Evolutionary conservation across 73 alveolate species (phyloP).

Genomic region (Tetrahymena malaccensis): DNA sequence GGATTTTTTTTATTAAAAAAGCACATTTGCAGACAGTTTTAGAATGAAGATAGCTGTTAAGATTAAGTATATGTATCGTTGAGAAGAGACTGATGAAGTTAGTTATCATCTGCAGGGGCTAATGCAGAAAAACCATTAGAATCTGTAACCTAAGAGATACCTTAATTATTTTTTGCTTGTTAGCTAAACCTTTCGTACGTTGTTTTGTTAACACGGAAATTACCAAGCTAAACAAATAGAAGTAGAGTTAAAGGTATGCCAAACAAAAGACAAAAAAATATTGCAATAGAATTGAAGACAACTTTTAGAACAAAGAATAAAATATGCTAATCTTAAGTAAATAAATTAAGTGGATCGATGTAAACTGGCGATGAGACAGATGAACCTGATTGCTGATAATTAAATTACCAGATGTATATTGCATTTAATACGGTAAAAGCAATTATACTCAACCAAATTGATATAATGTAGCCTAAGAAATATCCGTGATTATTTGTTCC

Average conservation of each 20-base stretch:
- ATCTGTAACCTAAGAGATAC: background rate
- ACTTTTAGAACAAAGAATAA: background rate
- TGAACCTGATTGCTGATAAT: background rate
- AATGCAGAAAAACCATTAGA: background rate
- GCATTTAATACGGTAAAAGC: background rate
- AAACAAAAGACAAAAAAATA: background rate
- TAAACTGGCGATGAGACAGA: background rate
- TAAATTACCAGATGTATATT: background rate
- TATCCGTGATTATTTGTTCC: slow-evolving; percentile 35
- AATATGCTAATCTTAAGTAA: background rate
- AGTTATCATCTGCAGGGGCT: background rate
- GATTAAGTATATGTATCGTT: background rate
- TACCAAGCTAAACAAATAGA: background rate
- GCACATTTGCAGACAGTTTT: background rate
- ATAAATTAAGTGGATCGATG: background rate
- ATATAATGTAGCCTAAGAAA: background rate
- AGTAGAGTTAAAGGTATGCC: background rate
- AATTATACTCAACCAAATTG: background rate
- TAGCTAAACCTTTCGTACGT: background rate
- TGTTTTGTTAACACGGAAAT: background rate
- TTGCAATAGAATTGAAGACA: background rate
- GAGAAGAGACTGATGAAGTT: background rate
- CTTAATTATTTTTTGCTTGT: background rate
- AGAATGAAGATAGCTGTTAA: background rate
- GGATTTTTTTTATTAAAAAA: background rate